Base-by-base conservation (phyloP, 2,329 filamentous ascomycete species). In the Sclerotinia glacialis region DNA sequence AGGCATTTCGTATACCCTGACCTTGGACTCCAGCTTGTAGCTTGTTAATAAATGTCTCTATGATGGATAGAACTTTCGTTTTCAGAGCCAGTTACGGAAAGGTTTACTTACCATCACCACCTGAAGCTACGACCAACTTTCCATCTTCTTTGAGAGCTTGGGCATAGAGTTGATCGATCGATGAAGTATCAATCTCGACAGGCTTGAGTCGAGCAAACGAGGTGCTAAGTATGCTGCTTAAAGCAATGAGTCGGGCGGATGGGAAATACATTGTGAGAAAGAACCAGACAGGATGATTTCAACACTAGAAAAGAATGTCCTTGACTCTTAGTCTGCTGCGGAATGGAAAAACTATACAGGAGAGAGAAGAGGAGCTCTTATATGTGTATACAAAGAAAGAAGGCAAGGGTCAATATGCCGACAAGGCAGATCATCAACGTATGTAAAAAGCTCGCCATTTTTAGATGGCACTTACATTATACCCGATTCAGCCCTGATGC, bases 41-140 rank as follows among this genome's bases (percentile, higher is more conserved):
- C 16, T 14, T 18, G 44, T 60, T 8, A 60, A 23, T 49, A 37
- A 4, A 18, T 46, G 4, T 37, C 6, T 60, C 16, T 23, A 1
- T 23, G 8, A 16, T 23, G 9, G 9, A 37, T 31, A 23, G 31
- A 2, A 11, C 21, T 47, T 12, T 5, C 5, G 26, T 4, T 12
- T 23, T 34, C 21, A 42, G 21, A 47, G 42, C 28, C 23, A 60
- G 28, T 49, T 6, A 37, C n/a, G 21, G 18, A 8, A 47, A 31
- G 16, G 16, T 18, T 34, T 37, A 60, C 56, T 60, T 0, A 60
- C 56, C 56, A 60, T 60, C 56, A 47, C 56, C 56, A 60, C 56
- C 56, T 37, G 44, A 23, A n/a, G 14, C 56, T 26, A 60, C 14
- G 14, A 60, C 44, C 44, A 60, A 49, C 12, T 60, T 60, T 26